phyloP scores from a whole-genome alignment of 1,284 basidiomycete genomes.

The Ustilago curta region DNA sequence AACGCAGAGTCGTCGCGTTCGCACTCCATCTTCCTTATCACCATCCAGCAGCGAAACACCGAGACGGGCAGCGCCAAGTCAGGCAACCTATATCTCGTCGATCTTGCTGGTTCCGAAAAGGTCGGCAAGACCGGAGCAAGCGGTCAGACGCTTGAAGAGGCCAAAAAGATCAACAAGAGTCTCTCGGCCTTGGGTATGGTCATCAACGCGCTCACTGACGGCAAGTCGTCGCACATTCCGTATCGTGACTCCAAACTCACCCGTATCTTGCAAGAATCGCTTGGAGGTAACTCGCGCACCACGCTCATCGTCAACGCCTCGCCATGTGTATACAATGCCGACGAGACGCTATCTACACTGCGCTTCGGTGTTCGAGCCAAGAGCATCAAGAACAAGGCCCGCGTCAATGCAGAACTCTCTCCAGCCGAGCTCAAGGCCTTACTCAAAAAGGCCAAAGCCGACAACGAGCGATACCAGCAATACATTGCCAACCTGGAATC shows the following conservation, averaged over 20 bases:
- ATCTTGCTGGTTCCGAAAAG: constrained; percentile 98
- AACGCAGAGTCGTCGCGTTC: constrained; percentile 99
- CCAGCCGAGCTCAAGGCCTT: constrained; percentile 94
- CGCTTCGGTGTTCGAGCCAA: constrained; percentile 96
- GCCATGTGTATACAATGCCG: constrained; percentile 94
- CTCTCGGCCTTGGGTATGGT: constrained; percentile 99
- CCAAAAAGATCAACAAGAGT: constrained; percentile 99
- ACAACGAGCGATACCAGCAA: constrained; percentile 84
- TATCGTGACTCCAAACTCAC: constrained; percentile 99
- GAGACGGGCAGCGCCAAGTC: constrained; percentile 95
- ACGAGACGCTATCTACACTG: constrained; percentile 95
- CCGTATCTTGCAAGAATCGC: constrained; percentile 98
- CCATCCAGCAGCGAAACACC: constrained; percentile 94
- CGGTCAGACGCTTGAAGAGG: constrained; percentile 97
- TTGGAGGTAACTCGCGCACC: constrained; percentile 98
- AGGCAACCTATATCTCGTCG: constrained; percentile 96
- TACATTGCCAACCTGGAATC: constrained; percentile 91
- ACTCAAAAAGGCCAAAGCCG: constrained; percentile 88
- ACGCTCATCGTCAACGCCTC: constrained; percentile 99
- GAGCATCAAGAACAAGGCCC: constrained; percentile 99
- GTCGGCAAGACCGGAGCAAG: constrained; percentile 99
- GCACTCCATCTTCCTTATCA: constrained; percentile 98
- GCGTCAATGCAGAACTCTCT: constrained; percentile 97
- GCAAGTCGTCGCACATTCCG: constrained; percentile 91
- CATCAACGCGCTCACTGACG: constrained; percentile 97